Conservation (phyloP, 75 land plant genomes). For the Azolla pinnata region DNA sequence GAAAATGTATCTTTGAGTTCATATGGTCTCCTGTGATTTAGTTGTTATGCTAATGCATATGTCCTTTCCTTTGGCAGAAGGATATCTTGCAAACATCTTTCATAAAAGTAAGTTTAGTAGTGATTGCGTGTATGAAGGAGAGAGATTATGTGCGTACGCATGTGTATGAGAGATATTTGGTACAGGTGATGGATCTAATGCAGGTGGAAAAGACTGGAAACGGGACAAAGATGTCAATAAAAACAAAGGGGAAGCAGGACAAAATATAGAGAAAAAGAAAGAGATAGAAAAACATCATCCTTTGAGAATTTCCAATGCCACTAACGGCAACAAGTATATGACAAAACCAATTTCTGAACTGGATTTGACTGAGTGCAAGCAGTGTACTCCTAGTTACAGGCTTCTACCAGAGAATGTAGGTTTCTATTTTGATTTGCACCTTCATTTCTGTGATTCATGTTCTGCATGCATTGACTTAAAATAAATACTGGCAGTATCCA, state of each 20-base stretch:
- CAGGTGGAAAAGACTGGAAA: too few relatives aligned
- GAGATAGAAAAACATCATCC: conserved; percentile 41
- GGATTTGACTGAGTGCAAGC: conserved; percentile 74
- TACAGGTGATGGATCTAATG: too few relatives aligned
- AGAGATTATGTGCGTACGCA: too few relatives aligned
- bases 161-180: too few relatives aligned
- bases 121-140: too few relatives aligned
- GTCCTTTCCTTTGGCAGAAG: conserved; percentile 31
- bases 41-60: conserved; percentile 3
- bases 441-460: neutral
- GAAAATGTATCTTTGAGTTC: too few relatives aligned
- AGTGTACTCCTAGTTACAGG: conserved; percentile 95
- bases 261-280: conserved; percentile 43
- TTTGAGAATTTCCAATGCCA: conserved; percentile 29
- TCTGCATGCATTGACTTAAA: neutral
- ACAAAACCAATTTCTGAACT: conserved; percentile 85
- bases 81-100: conserved; percentile 59
- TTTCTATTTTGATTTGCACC: too few relatives aligned
- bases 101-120: conserved; percentile 51
- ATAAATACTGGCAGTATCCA: too few relatives aligned
- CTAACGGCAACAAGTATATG: conserved; percentile 58
- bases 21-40: too few relatives aligned
- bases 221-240: conserved; percentile 34
- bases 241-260: conserved; percentile 45
- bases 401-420: conserved; percentile 73